Percentiles rank a stretch among this genome's conserved stretches.
phyloP scores from a whole-genome alignment of 2,329 filamentous ascomycete species.

The Stenocarpella maydis region DNA sequence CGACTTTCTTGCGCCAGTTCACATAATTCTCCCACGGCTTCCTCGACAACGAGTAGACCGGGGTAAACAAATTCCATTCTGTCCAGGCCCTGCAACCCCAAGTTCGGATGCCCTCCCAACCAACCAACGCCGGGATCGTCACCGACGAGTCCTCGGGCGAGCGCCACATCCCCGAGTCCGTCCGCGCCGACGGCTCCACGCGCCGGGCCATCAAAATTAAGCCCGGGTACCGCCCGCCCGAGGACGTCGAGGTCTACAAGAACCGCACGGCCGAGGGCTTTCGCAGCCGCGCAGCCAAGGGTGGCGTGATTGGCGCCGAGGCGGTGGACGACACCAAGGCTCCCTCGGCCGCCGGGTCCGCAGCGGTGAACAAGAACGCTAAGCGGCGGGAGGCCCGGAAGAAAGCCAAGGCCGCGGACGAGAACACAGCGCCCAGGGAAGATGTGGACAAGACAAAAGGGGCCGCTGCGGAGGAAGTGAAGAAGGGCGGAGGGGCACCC shows the following conservation, averaged over 20 bases:
- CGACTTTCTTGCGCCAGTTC: too few species aligned
- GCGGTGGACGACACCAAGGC: constrained; percentile 44
- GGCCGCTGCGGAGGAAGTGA: constrained; percentile 48
- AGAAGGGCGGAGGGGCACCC: constrained; percentile 32
- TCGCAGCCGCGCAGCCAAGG: constrained; percentile 66
- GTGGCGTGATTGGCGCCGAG: constrained; percentile 42
- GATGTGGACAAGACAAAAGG: constrained; percentile 60
- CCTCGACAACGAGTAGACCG: not conserved
- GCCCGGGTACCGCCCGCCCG: constrained; percentile 91
- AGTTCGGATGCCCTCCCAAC: constrained; percentile 54
- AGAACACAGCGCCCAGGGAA: constrained; percentile 58
- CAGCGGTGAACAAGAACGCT: constrained; percentile 82
- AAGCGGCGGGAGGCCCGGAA: constrained; percentile 70
- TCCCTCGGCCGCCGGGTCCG: constrained; percentile 46
- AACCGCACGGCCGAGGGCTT: constrained; percentile 88
- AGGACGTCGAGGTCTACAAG: constrained; percentile 96
- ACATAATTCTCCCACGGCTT: not conserved
- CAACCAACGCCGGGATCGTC: constrained; percentile 77
- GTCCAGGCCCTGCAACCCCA: constrained; percentile 28
- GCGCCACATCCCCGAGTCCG: constrained; percentile 88
- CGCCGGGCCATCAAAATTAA: constrained; percentile 93
- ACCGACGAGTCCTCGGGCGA: constrained; percentile 78
- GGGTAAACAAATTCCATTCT: not conserved
- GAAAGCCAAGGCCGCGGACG: constrained; percentile 57
- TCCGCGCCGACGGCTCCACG: constrained; percentile 87